Base-by-base conservation (phyloP, 148 eudicot genomes). In the Beta vulgaris region DNA sequence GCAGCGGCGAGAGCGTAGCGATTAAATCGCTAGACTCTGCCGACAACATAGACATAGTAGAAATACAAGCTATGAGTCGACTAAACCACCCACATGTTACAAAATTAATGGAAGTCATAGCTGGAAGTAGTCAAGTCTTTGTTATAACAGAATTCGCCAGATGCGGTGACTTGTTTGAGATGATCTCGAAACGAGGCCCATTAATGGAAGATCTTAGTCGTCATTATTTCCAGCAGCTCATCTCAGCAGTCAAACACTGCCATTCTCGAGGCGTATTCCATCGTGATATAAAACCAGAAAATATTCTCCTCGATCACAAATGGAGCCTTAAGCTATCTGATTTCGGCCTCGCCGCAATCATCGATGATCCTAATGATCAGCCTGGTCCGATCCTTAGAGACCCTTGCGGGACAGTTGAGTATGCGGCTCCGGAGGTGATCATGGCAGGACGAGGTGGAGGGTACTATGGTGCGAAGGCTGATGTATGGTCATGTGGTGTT, bases 401-500 rank as follows among this genome's bases (percentile, higher is more conserved):
- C 81, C 75, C 84, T 8, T 93, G 98, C 18, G 98, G 98, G 21
- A 93, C 98, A 0, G 91, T 85, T 2, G 97, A 93, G 36, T 92
- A 92, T 39, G 97, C 91, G 2, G 92, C 97, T 0, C 97, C 97
- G 1, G 98, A 93, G 79, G 84, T 93, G 48, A 69, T 69, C 15
- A 81, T 89, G 5, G 85, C 80, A 4, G 89, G 86, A 37, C 85
- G 64, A 59, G 37, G 74, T 12, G 71, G 84, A 21, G 96, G 98
- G 4, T 93, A 93, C 70, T 86, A 91, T 18, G 96, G 96, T 2
- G 88, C 87, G 6, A 88, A 85, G 78, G 85, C 85, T 6, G 98
- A 93, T 40, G 75, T 91, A 0, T 93, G 98, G 98, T 89, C 96
- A 1, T 93, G 98, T 49, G 98, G 98, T 19, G 79, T 93, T n/a